Evolutionary conservation across 306 rosid species (phyloP).

Genomic region (Corylus avellana): DNA sequence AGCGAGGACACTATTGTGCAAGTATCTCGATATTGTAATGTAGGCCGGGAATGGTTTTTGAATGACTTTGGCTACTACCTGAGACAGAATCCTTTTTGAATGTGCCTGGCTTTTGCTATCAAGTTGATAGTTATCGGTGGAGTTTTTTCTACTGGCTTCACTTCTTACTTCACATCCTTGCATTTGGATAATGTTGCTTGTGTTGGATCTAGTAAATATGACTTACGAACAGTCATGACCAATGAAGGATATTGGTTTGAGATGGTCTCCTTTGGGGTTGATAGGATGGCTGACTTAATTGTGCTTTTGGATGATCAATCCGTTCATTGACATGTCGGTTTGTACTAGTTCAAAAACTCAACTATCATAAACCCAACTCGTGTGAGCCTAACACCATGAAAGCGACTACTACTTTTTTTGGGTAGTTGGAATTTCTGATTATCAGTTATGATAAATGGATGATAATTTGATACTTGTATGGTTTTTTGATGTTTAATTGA

Average conservation of each 20-base stretch:
- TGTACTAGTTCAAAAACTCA: background rate
- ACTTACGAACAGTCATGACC: background rate
- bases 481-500: too few species aligned
- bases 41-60: too few species aligned
- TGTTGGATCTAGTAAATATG: background rate
- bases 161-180: background rate
- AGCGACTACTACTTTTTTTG: background rate
- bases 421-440: background rate
- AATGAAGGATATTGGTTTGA: background rate
- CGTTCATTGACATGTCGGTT: background rate
- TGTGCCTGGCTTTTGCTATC: too few species aligned
- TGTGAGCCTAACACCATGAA: background rate
- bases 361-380: background rate
- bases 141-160: too few species aligned
- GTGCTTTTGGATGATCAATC: constrained; percentile 13
- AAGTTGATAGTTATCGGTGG: too few species aligned
- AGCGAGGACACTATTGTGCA: too few species aligned
- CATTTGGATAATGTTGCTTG: background rate
- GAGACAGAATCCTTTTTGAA: background rate
- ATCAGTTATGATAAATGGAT: too few species aligned
- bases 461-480: background rate
- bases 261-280: background rate
- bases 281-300: background rate
- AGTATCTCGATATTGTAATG: too few species aligned
- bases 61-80: too few species aligned